These are phyloP conservation scores for Pseudocercospora fijiensis DNA, from an alignment of 2,329 filamentous ascomycete species.

Conservation along the genomic window DNA sequence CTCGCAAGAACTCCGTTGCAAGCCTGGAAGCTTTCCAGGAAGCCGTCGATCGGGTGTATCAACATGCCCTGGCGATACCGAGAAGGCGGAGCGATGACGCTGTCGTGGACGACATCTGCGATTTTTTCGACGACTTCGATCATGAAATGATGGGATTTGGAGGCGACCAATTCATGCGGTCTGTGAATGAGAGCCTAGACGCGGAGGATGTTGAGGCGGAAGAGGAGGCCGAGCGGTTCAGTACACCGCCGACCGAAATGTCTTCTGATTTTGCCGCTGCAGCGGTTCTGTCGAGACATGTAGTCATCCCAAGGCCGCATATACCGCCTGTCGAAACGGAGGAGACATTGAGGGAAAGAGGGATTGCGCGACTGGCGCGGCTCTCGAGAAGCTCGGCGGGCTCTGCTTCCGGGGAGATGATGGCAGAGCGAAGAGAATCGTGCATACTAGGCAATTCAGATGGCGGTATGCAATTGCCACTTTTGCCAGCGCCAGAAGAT, in stretches of 20 bases:
- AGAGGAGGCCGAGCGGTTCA: constrained; percentile 26
- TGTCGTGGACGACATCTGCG: constrained; percentile 43
- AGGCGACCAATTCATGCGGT: constrained; percentile 23
- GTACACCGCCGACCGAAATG: constrained; percentile 25
- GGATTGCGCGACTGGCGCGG: constrained; percentile 30
- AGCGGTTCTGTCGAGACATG: constrained; percentile 20
- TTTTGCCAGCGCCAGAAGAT: constrained; percentile 26
- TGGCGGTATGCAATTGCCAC: constrained; percentile 14
- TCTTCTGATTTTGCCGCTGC: constrained; percentile 22
- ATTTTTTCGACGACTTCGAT: constrained; percentile 44
- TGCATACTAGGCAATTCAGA: constrained; percentile 11
- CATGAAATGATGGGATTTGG: constrained; percentile 35
- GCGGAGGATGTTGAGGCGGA: constrained; percentile 22
- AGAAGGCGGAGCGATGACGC: constrained; percentile 39
- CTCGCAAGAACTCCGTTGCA: constrained; percentile 44
- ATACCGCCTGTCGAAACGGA: constrained; percentile 30
- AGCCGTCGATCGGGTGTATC: constrained; percentile 35
- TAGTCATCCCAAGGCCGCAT: constrained; percentile 1
- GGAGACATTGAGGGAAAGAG: constrained; percentile 32
- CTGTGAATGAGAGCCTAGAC: constrained; percentile 7
- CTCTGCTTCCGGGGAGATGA: constrained; percentile 8
- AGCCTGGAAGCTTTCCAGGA: constrained; percentile 43
- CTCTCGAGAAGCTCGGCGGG: constrained; percentile 20
- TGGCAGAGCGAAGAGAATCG: constrained; percentile 16
- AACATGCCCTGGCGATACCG: constrained; percentile 30